A percentile compares a stretch with the other conserved stretches of the same genome.
These are phyloP conservation scores for Sphaerostilbella broomeana DNA, from an alignment of 2,329 filamentous ascomycete genomes.

Conservation along the genomic window DNA sequence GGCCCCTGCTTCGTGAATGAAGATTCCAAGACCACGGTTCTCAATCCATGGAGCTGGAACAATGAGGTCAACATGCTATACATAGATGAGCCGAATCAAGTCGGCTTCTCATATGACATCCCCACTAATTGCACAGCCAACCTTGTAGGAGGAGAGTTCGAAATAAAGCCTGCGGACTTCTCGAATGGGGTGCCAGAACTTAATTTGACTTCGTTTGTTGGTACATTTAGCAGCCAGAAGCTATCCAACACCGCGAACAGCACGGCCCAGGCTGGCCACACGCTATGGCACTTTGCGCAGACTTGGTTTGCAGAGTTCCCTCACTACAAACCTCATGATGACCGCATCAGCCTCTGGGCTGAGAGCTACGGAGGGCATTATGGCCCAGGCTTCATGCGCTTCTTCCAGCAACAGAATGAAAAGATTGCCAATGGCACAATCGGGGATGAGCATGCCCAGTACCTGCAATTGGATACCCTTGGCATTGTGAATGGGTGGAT, in stretches of 20 bases:
- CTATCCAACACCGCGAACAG: conserved; percentile 36
- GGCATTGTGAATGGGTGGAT: conserved; percentile 66
- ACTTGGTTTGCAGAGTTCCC: conserved; percentile 53
- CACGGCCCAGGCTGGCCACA: conserved; percentile 47
- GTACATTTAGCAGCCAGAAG: conserved; percentile 27
- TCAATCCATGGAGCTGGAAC: conserved; percentile 60
- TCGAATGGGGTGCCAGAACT: conserved; percentile 31
- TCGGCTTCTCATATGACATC: conserved; percentile 61
- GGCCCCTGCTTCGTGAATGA: conserved; percentile 46
- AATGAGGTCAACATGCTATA: conserved; percentile 46
- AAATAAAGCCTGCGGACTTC: conserved; percentile 32
- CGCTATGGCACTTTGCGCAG: conserved; percentile 62
- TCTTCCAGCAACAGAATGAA: conserved; percentile 58
- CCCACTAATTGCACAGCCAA: conserved; percentile 55
- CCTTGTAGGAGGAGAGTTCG: conserved; percentile 44
- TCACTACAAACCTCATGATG: conserved; percentile 46
- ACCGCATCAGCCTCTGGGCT: conserved; percentile 58
- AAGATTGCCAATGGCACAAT: conserved; percentile 28
- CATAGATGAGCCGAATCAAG: conserved; percentile 58
- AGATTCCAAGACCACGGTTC: conserved; percentile 44
- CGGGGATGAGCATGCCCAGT: conserved; percentile 38
- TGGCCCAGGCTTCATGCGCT: conserved; percentile 54
- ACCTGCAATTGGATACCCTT: conserved; percentile 50
- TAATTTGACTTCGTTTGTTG: conserved; percentile 32
- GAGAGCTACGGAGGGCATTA: conserved; percentile 68